Base-by-base conservation (phyloP, 768 basidiomycete species). In the Lactarius psammicola region DNA sequence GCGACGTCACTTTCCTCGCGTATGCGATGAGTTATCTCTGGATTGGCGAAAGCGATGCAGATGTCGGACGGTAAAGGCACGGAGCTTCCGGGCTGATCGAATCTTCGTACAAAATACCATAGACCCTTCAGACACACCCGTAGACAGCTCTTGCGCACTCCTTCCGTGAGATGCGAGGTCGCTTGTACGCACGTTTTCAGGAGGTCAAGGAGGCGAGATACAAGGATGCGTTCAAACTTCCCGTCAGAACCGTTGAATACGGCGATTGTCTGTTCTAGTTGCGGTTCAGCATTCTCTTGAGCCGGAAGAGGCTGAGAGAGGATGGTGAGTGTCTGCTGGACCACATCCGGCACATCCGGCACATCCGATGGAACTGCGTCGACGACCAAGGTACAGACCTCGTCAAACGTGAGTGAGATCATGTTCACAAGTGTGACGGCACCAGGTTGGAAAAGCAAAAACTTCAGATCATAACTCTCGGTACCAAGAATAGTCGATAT, bases 401-500 rank as follows among this genome's bases (percentile, higher is more conserved):
- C 33, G 26, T 38, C 54, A 8, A 42, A 34, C 1, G 8, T 44
- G 15, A 63, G 26, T 13, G 44, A 49, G 51, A 56, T 33, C 23
- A 49, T 23, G 46, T 31, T 63, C 18, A 40, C 56, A 10, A 63
- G 62, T 31, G 33, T 18, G 18, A 57, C 33, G 56, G 56, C 33
- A 23, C 56, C 62, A 3, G 55, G 42, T 9, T 56, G 56, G 17
- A 10, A n/a, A 15, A 63, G 56, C 33, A 55, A 63, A 4, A 46
- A 26, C 42, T 36, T 26, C 55, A 63, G 30, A 7, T 57, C 42
- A 18, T 15, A 18, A n/a, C 44, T 49, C 18, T 30, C 40, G 15
- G 31, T 36, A 26, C 28, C 62, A 18, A 63, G 55, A 26, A 63
- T 30, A 23, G 55, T 30, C 13, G 62, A 49, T 18, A 56, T 13